Conservation (phyloP, 306 rosid genomes). For the Cicer cuneatum region DNA sequence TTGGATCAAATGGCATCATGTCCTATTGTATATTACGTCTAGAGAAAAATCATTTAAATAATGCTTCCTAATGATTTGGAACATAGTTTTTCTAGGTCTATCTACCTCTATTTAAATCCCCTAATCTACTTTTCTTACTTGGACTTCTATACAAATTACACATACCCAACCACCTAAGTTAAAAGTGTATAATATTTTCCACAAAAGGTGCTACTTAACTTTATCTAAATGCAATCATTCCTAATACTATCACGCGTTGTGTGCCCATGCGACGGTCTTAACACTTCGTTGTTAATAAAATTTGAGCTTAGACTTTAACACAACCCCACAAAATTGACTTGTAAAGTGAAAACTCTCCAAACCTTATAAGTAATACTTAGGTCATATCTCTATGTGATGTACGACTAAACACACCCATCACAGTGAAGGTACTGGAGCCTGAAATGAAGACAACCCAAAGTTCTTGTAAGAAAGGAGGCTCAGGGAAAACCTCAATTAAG, state of each 20-base stretch:
- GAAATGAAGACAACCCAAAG: not conserved
- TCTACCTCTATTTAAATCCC: constrained; percentile 1
- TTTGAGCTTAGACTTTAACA: not conserved
- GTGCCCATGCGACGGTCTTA: not conserved
- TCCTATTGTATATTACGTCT: not conserved
- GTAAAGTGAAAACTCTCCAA: not conserved
- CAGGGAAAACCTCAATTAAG: not conserved
- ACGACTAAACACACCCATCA: not conserved
- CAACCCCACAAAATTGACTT: not conserved
- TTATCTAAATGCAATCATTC: not conserved
- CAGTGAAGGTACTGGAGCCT: not conserved
- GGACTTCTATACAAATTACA: not conserved
- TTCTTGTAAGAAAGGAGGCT: not conserved
- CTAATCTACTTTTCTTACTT: constrained; percentile 11
- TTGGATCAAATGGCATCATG: not conserved
- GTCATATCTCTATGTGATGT: not conserved
- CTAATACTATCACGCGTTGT: not conserved
- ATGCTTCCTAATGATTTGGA: not conserved
- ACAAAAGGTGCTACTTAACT: not conserved
- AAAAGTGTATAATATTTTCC: not conserved
- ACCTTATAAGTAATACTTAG: not conserved
- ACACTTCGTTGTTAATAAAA: not conserved
- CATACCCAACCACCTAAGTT: constrained; percentile 7
- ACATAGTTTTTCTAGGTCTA: constrained; percentile 5
- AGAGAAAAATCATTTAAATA: not conserved